Base-by-base conservation (phyloP, 768 basidiomycete species). In the Grammothele lineata region DNA sequence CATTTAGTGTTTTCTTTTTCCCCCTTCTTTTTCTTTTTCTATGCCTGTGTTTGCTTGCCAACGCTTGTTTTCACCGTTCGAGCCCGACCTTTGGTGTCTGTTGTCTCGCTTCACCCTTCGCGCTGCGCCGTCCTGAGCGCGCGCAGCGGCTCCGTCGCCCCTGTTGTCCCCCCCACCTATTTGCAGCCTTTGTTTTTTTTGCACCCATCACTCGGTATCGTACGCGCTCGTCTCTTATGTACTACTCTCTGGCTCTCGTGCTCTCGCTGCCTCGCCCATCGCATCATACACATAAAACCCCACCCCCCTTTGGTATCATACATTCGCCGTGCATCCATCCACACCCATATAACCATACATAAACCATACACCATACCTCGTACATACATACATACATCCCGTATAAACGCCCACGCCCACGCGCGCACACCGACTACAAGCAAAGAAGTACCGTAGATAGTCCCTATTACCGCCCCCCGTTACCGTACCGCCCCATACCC, bases 171-270 rank as follows among this genome's bases (percentile, higher is more conserved):
- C 21, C 27, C 27, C 19, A 6, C 38, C 32, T 37, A 12, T 25
- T 30, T 37, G 21, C 15, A 30, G 22, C 22, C 24, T 23, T 17
- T 10, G 7, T 27, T 38, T 9, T 23, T 45, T 37, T 26, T 18
- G n/a, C 15, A 7, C 21, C 27, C 15, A 7, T 17, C 18, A 19
- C 40, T 25, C 39, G 37, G 46, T 53, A 53, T 34, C 42, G 37
- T 53, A 53, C 46, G 47, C 51, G 51, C 51, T 53, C 47, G 47
- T 43, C 41, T 46, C 38, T n/a, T 50, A 45, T 51, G 50, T 51
- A 51, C 43, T 35, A 43, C 39, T 19, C 9, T 32, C 24, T 48
- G 51, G 51, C 51, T 53, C 26, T 53, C 51, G 46, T 53, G 51
- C 51, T 53, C 46, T 45, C 39, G 46, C 45, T n/a, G n/a, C 42